Evolutionary conservation across 2,329 filamentous ascomycete genomes (phyloP), one percentile per base, ranked within the genome.

Genomic region (Pleurostoma richardsiae): DNA sequence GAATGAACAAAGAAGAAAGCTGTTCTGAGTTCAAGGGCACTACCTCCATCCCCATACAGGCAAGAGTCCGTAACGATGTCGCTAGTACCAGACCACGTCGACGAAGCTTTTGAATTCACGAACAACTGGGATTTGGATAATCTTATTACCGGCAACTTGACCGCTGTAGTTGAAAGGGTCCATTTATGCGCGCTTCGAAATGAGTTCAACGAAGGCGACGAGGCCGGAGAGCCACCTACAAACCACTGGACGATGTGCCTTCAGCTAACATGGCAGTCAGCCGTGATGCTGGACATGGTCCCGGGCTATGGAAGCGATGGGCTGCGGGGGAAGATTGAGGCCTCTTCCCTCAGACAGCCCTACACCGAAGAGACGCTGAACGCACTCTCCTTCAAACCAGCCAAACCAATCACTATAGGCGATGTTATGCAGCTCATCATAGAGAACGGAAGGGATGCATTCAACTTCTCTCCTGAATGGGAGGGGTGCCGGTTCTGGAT

Each of bases 401-500:
- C 40, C 11, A 30, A 29, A 5, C 4, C 11, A 8, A 8, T 42
- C 8, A 46, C 30, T 1, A 8, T 42, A 5, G 44, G 6, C 10
- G 26, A 40, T 11, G 2, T 30, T 10, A 3, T 41, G 28, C 30
- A 6, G 7, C 30, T 29, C 26, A 42, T 46, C 2, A 30, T 28
- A 2, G 44, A 42, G 3, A 46, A 27, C n/a, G 39, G 30, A 10
- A 39, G 39, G 11, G 30, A 42, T 1, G 39, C 19, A n/a, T 30
- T 42, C 39, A 39, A 2, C 5, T 41, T 46, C 26, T 40, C 41
- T 10, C 39, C 26, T 2, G 41, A 39, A 1, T 46, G 44, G 40
- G 44, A 42, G 42, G 39, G 44, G 11, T 46, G 44, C 39, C 31
- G 44, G 10, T 46, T 30, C 39, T 42, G 44, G 39, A 42, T 42